Evolutionary conservation across 2,329 filamentous ascomycete genomes (phyloP), one percentile per base, ranked within the genome.

Genomic region (Aurifilum marmelostoma): DNA sequence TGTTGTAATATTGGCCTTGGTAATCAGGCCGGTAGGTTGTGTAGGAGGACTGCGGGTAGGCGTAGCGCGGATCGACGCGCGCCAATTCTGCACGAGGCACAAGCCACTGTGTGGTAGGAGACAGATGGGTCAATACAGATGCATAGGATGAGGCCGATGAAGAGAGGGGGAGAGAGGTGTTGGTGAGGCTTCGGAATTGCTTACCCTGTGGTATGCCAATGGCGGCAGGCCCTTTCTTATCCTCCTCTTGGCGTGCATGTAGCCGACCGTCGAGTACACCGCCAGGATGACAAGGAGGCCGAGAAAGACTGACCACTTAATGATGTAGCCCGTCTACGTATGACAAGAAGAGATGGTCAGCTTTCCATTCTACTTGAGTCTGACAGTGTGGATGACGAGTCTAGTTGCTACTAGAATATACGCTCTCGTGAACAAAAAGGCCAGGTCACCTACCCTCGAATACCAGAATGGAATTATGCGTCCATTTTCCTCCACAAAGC

Each of bases 291-390:
- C 69, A 74, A 92, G 82, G 72, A 95, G 77, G 71, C 83, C 80
- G 70, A 87, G 85, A 75, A 94, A 88, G 70, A 95, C 80, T 61
- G 85, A 83, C 87, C 91, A 95, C 79, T 92, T 92, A 74, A 93
- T 82, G 69, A 90, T 89, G 67, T 85, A 79, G 68, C 88, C 90
- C 47, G 84, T 85, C 88, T 91, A 43, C 91, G 58, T 54, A 54
- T 67, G 27, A 37, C 41, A 37, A 29, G 21, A 29, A 14, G 24
- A 47, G 24, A n/a, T 32, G 37, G 54, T 61, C 56, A 61, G 65
- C 63, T 59, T 47, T n/a, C 21, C 21, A 11, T 47, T 21, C 8
- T 47, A n/a, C 24, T 14, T 21, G 2, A n/a, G n/a, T 11, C 29
- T 5, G 34, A 34, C 9, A 16, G 2, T 32, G 6, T 21, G 37